These are phyloP conservation scores for Phytophthora citricola DNA, from an alignment of 352 stramenopile genomes.

Conservation along the genomic window DNA sequence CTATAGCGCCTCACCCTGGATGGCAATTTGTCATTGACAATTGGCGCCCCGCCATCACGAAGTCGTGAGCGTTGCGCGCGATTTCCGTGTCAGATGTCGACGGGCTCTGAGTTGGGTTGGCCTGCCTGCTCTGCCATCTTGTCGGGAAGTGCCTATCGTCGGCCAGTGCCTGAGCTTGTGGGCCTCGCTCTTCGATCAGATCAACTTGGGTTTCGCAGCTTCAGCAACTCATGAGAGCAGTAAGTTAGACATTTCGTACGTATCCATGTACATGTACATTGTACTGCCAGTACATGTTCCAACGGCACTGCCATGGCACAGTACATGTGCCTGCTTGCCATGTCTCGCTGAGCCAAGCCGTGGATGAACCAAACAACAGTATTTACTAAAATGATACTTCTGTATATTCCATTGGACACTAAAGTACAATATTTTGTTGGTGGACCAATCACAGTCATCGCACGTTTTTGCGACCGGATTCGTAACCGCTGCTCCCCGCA, in stretches of 20 bases:
- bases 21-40: conserved; percentile 6
- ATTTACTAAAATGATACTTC: not conserved
- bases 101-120: not conserved
- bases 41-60: conserved; percentile 28
- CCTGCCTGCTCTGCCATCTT: conserved; percentile 21
- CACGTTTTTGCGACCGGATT: conserved; percentile 15
- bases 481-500: conserved; percentile 22
- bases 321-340: not conserved
- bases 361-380: conserved; percentile 17
- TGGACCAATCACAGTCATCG: not conserved
- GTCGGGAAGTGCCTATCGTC: conserved; percentile 13
- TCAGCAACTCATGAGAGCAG: not conserved
- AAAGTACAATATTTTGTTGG: not conserved
- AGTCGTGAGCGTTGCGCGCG: conserved; percentile 7
- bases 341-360: conserved; percentile 22
- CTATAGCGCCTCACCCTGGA: too few relatives aligned
- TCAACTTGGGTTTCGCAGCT: conserved; percentile 10
- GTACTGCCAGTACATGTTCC: too few relatives aligned
- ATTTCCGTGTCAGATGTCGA: conserved; percentile 11
- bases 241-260: conserved; percentile 13
- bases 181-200: conserved; percentile 1
- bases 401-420: not conserved
- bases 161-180: conserved; percentile 1
- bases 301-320: too few relatives aligned
- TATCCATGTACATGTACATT: not conserved